These are phyloP conservation scores for Nannochloris sp. DNA, from an alignment of 139 green algal genomes.

Conservation along the genomic window DNA sequence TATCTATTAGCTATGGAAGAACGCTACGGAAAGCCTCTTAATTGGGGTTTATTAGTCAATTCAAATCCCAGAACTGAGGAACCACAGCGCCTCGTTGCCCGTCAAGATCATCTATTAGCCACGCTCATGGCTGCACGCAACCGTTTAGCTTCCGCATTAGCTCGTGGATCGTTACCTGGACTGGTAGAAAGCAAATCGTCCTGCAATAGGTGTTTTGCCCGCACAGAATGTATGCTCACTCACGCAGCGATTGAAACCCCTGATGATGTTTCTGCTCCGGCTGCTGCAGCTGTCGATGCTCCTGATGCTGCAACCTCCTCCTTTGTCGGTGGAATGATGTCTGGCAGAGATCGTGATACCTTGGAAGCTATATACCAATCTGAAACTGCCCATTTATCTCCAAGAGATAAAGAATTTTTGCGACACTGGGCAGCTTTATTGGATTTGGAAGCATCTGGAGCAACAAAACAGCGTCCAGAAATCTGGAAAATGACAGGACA, in stretches of 20 bases:
- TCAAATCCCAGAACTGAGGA: not conserved
- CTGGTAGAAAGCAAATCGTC: slow-evolving; percentile 25
- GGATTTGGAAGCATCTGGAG: slow-evolving; percentile 42
- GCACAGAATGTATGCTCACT: slow-evolving; percentile 41
- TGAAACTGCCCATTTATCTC: slow-evolving; percentile 26
- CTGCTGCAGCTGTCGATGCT: too few species aligned
- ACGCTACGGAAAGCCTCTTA: slow-evolving; percentile 47
- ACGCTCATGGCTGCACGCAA: slow-evolving; percentile 53
- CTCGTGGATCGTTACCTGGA: slow-evolving; percentile 22
- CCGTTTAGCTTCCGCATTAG: slow-evolving; percentile 48
- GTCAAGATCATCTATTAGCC: slow-evolving; percentile 38
- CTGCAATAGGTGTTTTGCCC: slow-evolving; percentile 45
- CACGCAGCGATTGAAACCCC: slow-evolving; percentile 40
- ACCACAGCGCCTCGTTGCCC: slow-evolving; percentile 7
- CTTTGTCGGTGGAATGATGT: slow-evolving; percentile 22
- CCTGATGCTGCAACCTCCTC: slow-evolving; percentile 22
- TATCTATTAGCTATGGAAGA: slow-evolving; percentile 81
- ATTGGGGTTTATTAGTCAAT: slow-evolving; percentile 67
- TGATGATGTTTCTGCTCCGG: too few species aligned
- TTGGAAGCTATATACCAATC: slow-evolving; percentile 5
- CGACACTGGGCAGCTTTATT: slow-evolving; percentile 59
- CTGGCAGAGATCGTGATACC: slow-evolving; percentile 1
- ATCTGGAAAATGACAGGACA: slow-evolving; percentile 55
- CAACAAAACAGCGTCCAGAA: slow-evolving; percentile 34
- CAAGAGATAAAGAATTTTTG: slow-evolving; percentile 45